These are phyloP conservation scores for Nitzschia sp. DNA, from an alignment of 108 stramenopile species.

Conservation along the genomic window DNA sequence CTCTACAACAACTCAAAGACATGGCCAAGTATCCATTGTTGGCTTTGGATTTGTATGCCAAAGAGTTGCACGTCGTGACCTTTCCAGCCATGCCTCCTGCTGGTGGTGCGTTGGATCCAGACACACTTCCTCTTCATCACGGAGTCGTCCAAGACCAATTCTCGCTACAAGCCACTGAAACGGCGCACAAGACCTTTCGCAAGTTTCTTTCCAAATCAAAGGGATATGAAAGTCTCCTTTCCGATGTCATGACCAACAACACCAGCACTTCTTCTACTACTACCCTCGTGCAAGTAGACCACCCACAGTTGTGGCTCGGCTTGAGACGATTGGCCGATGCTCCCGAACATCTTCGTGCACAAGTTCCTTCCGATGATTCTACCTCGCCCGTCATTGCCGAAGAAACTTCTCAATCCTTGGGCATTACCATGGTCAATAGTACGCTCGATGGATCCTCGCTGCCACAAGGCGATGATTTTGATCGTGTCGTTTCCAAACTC, in stretches of 20 bases:
- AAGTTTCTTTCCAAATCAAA: slow-evolving; percentile 67
- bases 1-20: slow-evolving; percentile 49
- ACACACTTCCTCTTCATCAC: slow-evolving; percentile 23
- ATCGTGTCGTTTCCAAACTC: slow-evolving; percentile 74
- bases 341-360: slow-evolving; percentile 34
- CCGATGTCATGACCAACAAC: slow-evolving; percentile 42
- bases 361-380: slow-evolving; percentile 29
- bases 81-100: slow-evolving; percentile 71
- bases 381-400: slow-evolving; percentile 45
- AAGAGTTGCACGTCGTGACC: slow-evolving; percentile 49
- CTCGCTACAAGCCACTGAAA: slow-evolving; percentile 44
- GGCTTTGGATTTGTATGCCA: slow-evolving; percentile 73
- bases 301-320: slow-evolving; percentile 69
- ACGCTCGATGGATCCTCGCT: slow-evolving; percentile 60
- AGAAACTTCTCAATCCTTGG: slow-evolving; percentile 38
- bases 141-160: slow-evolving; percentile 50
- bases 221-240: slow-evolving; percentile 43
- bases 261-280: too few species aligned
- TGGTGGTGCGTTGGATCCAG: background rate
- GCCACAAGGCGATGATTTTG: slow-evolving; percentile 65
- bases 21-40: slow-evolving; percentile 62
- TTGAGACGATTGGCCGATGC: slow-evolving; percentile 56
- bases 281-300: slow-evolving; percentile 39
- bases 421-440: slow-evolving; percentile 59
- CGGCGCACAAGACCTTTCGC: slow-evolving; percentile 71